Evolutionary conservation across 1,139 yeast species (phyloP).

Genomic region (Geotrichum carabidarum): DNA sequence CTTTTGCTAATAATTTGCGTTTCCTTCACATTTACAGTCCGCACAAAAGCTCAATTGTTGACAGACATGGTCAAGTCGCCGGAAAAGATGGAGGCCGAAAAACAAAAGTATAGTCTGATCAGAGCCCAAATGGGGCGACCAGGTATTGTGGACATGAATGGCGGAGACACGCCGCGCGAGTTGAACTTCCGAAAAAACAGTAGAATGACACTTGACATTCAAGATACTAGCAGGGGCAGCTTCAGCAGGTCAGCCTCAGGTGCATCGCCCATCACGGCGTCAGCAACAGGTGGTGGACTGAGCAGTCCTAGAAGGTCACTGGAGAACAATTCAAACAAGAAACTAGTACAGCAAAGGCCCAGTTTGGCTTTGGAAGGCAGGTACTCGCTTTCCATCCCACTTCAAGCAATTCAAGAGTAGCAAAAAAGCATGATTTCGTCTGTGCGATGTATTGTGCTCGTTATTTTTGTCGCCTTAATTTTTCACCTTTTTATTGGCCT

Average conservation of each 20-base stretch:
- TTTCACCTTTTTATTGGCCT: no score
- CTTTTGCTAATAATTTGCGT: neutral
- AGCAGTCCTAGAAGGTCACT: conserved; percentile 16
- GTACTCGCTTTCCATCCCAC: conserved; percentile 22
- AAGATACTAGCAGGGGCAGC: neutral
- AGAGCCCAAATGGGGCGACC: conserved; percentile 35
- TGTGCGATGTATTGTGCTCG: no score
- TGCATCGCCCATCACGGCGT: conserved; percentile 1
- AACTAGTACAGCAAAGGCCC: neutral
- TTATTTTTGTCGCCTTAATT: no score
- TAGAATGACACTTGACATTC: conserved; percentile 15
- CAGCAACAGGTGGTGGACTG: neutral
- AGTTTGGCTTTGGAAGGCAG: conserved; percentile 19
- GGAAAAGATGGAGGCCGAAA: conserved; percentile 31
- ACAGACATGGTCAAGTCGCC: conserved; percentile 32
- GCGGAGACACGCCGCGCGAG: conserved; percentile 16
- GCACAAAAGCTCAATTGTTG: conserved; percentile 33
- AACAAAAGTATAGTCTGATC: conserved; percentile 30
- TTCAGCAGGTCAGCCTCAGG: neutral
- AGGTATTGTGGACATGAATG: conserved; percentile 29
- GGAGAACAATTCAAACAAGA: conserved; percentile 2
- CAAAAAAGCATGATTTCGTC: neutral
- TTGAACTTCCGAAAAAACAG: conserved; percentile 8
- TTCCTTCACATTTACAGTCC: conserved; percentile 24
- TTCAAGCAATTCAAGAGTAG: conserved; percentile 18